Evolutionary conservation across 2,329 filamentous ascomycete species (phyloP), one percentile per base, ranked within the genome.

Genomic region (Zymoseptoria brevis): DNA sequence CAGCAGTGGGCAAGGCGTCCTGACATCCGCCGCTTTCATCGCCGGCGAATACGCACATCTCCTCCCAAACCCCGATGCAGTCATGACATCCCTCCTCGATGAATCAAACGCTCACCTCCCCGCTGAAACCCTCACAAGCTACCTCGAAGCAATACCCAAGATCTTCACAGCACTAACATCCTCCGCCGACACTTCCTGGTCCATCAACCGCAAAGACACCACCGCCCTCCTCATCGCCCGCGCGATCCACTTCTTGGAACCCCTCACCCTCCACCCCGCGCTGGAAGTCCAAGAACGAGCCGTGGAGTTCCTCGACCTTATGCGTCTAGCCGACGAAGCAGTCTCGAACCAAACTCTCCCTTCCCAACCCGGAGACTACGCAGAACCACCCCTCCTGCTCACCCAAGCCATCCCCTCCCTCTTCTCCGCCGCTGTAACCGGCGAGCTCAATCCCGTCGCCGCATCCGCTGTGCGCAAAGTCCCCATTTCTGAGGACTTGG

Each of bases 261-360:
- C 86, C 0, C 75, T 97, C 16, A 85, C 86, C 0, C 80, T 87
- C 49, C 90, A 97, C 72, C 92, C 93, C 0, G 90, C 86, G 67
- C 80, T 99, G 1, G 94, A 99, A 71, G 91, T 99, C 3, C 94
- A 99, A 75, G 94, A 97, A 73, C 85, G 94, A 58, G 88, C 92
- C 2, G 92, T 96, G 1, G 92, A 96, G 71, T 95, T 96, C 67
- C 82, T 91, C 0, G 94, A 99, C 71, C 80, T 97, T 11, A 83
- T 97, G 68, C 90, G 90, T 60, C 80, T 99, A 51, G 90, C 90
- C 1, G 85, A 86, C 1, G 94, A 99, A 75, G 91, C 93, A 13
- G 83, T 84, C 2, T 82, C 85, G 8, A 85, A 81, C 1, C 88
- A 92, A 62, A 80, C 83, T 9, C 76, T 82, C 21, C 71, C 73